A percentile compares a stretch with the other conserved stretches of the same genome.
Evolutionary conservation across 2,329 filamentous ascomycete genomes (phyloP).

Genomic region (Orbilia oligospora): DNA sequence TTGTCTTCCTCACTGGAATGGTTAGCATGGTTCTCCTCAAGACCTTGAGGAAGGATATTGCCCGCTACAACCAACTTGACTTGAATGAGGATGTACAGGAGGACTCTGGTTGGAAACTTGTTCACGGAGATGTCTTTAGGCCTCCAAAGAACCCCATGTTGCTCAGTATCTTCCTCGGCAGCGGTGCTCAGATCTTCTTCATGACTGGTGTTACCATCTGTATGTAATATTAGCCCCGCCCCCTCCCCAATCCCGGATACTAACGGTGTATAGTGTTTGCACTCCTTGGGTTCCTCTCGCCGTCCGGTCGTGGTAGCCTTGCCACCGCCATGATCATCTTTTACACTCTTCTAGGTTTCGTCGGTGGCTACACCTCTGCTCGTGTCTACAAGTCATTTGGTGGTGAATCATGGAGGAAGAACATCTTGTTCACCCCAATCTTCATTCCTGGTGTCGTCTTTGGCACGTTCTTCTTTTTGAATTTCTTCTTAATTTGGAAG

Average conservation of each 20-base stretch:
- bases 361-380: slow-evolving; percentile 90
- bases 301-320: slow-evolving; percentile 93
- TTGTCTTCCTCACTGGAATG: slow-evolving; percentile 89
- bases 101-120: slow-evolving; percentile 98
- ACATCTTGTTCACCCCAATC: slow-evolving; percentile 88
- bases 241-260: slow-evolving; percentile 34
- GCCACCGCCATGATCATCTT: slow-evolving; percentile 93
- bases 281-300: slow-evolving; percentile 92
- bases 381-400: slow-evolving; percentile 95
- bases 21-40: slow-evolving; percentile 92
- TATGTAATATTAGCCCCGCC: slow-evolving; percentile 65
- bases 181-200: slow-evolving; percentile 95
- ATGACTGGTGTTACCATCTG: slow-evolving; percentile 95
- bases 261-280: slow-evolving; percentile 75
- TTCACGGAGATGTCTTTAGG: slow-evolving; percentile 97
- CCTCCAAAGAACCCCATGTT: slow-evolving; percentile 85
- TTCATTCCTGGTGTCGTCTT: slow-evolving; percentile 91
- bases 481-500: slow-evolving; percentile 96
- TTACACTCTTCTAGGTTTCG: slow-evolving; percentile 91
- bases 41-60: slow-evolving; percentile 93
- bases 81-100: slow-evolving; percentile 95
- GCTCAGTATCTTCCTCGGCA: slow-evolving; percentile 89
- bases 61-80: slow-evolving; percentile 94
- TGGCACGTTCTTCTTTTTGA: slow-evolving; percentile 88
- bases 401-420: slow-evolving; percentile 93